Evolutionary conservation across 352 stramenopile genomes (phyloP).

Genomic region (Pythium insidiosum): DNA sequence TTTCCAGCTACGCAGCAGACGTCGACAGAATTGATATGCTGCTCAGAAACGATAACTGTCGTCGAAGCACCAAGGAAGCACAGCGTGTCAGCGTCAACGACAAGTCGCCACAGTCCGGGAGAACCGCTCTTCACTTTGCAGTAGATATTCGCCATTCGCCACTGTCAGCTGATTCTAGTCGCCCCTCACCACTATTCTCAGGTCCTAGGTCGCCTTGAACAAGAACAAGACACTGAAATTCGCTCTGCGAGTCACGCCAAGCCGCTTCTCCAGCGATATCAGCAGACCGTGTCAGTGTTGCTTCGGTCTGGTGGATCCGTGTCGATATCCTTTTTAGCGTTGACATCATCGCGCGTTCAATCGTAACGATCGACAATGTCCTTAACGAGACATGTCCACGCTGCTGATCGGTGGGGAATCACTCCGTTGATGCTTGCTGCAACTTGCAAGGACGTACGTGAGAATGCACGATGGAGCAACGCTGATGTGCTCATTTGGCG

Average conservation of each 20-base stretch:
- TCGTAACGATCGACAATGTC: not conserved
- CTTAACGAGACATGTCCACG: constrained; percentile 12
- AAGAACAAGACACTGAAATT: no score
- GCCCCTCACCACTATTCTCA: no score
- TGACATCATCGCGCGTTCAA: not conserved
- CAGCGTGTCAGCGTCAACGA: constrained; percentile 11
- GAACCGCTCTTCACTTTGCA: constrained; percentile 39
- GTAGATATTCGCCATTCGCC: no score
- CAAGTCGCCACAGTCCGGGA: constrained; percentile 19
- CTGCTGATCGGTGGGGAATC: constrained; percentile 44
- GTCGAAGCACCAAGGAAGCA: not conserved
- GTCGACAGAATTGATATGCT: not conserved
- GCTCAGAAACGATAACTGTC: not conserved
- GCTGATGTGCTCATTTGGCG: no score
- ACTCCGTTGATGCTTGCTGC: constrained; percentile 62
- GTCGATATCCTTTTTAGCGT: constrained; percentile 14
- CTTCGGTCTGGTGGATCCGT: constrained; percentile 19
- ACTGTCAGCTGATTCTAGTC: no score
- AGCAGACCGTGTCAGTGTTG: constrained; percentile 25
- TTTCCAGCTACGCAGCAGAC: no score
- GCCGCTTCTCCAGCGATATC: no score
- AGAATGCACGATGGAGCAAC: no score
- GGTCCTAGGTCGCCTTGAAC: no score
- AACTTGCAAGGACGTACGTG: no score
- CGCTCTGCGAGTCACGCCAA: no score